Evolutionary conservation across 148 eudicot genomes (phyloP), one percentile per base, ranked within the genome.

Genomic region (Spergularia marina): DNA sequence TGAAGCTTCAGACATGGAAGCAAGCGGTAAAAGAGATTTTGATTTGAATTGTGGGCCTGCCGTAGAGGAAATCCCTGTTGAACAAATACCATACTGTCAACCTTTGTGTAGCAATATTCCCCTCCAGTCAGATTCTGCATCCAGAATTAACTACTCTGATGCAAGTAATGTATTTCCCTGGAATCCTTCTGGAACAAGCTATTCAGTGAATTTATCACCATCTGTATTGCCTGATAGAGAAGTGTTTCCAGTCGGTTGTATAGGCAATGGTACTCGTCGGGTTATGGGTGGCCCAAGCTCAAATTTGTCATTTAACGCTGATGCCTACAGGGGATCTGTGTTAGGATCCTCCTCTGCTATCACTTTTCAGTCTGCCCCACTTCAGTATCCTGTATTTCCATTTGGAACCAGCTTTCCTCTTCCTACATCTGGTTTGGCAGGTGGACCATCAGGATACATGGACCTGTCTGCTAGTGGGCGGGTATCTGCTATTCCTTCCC

Each of bases 31-130:
- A 52, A 86, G 91, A 83, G 91, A 81, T 82, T 92, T 95, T 75
- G 99, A 95, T 79, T 83, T 95, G 83, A 95, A 94, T 78, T 75
- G 86, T 80, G 97, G 97, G 25, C 99, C 99, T 74, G 84, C 81
- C 18, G 71, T 70, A 8, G 97, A 95, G 74, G 96, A 91, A 74
- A 54, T 65, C 41, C 74, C 74, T 23, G 70, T 71, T 41, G 92
- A 91, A 41, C 62, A 75, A 54, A 74, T 78, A 44, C 23, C 74
- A 12, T 83, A 56, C 54, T 77, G 55, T 71, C 85, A 77, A 49
- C 86, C 73, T 70, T 66, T 60, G 15, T 76, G 82, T 66, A 78
- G 80, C 51, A 82, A 78, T 39, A 49, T 86, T 73, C 77, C 85
- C 17, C 71, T 72, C 14, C 88, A 80, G 23, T 74, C 86, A 17